Conservation (phyloP, 23 red algal species). For the Gracilaria caudata region DNA sequence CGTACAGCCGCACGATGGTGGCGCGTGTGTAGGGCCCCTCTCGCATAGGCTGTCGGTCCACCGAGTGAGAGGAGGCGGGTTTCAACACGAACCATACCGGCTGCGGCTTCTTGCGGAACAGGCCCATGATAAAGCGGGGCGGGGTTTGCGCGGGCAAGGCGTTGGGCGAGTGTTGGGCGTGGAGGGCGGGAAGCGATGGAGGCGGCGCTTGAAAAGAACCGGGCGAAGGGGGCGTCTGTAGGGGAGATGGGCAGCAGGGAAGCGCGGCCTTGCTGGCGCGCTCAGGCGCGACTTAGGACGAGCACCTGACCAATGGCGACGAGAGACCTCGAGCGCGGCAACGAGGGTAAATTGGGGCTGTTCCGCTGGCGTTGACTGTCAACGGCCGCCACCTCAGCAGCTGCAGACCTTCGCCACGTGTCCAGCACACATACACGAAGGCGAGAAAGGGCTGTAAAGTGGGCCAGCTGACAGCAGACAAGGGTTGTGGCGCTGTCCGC, state of each 20-base stretch:
- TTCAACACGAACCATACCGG: slow-evolving; percentile 48
- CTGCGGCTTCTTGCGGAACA: slow-evolving; percentile 36
- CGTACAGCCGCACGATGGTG: slow-evolving; percentile 29
- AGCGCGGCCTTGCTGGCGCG: neutral
- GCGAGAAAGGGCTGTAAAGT: neutral
- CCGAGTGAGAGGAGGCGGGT: neutral
- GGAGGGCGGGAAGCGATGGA: neutral
- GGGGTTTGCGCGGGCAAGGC: neutral
- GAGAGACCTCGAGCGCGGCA: neutral
- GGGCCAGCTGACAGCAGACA: neutral
- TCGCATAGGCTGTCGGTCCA: neutral
- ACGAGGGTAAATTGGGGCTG: neutral
- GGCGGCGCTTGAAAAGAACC: neutral
- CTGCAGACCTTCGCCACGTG: neutral
- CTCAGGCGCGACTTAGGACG: neutral
- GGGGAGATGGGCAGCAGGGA: neutral
- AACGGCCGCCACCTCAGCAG: neutral
- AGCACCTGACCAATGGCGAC: neutral
- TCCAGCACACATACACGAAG: too few species aligned
- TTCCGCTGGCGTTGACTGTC: neutral
- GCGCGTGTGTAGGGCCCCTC: slow-evolving; percentile 36
- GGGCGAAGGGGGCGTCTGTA: too few species aligned
- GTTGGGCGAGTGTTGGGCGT: neutral
- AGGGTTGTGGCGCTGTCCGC: neutral
- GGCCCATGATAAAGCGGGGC: neutral